Evolutionary conservation across 495 filamentous ascomycete species (phyloP), one percentile per base, ranked within the genome.

Genomic region (Aspergillus sparsus): DNA sequence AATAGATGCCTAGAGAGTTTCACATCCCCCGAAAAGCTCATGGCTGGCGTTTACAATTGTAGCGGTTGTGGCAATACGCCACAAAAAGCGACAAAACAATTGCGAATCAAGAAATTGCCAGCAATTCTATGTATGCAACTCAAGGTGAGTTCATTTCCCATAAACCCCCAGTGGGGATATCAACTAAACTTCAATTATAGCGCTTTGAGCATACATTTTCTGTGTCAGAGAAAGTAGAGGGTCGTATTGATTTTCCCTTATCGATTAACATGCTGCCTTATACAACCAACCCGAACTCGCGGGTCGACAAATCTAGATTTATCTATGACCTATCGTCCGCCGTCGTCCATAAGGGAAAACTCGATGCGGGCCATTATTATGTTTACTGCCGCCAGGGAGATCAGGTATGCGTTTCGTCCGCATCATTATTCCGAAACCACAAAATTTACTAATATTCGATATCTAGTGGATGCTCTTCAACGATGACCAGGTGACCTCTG

Each of bases 41-140:
- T 88, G 59, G 83, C 87, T 53, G 89, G 87, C 63, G 89, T 88
- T 47, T 96, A 96, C 68, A 86, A 85, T 45, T 97, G 93, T 77
- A 79, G 83, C 54, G 86, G 82, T 21, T 97, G 93, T 70, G 80
- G 81, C 51, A 85, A 83, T 18, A 83, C 80, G 10, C 83, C 80
- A 11, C 78, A 90, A 68, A 84, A 88, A 58, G 90, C 90, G 2
- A 89, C 85, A 21, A 91, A 94, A 71, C 88, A 92, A 62, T 80
- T 94, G 33, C 86, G 83, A 49, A 88, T 97, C 55, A 88, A 87
- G 68, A 83, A 84, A 60, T 77, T 96, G 37, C 91, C 92, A 0
- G 90, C 90, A 27, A 90, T 96, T 21, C 74, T 96, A n/a, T 89
- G 89, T 56, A 92, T 97, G 70, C 92, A 96, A 65, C 78, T 97